These are phyloP conservation scores for Coemansia umbellata DNA, from an alignment of 192 early-diverging fungal genomes.

Conservation along the genomic window DNA sequence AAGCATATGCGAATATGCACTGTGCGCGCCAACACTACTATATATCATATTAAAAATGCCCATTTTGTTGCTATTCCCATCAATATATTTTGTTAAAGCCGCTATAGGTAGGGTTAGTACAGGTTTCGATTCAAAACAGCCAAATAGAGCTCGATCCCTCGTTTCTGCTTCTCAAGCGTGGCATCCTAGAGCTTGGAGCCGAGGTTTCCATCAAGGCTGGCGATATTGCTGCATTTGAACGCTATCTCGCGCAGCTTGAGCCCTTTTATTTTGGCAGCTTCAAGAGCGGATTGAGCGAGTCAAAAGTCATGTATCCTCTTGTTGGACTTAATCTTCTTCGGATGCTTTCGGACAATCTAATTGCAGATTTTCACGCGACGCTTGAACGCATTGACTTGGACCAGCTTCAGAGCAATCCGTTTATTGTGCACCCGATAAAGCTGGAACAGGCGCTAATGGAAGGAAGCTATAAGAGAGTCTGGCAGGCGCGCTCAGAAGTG, in stretches of 20 bases:
- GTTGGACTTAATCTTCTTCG: constrained; percentile 91
- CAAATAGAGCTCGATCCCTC: constrained; percentile 23
- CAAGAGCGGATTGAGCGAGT: constrained; percentile 59
- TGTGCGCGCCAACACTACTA: too few relatives aligned
- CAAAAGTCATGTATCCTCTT: constrained; percentile 80
- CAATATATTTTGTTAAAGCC: background rate
- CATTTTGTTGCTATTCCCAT: background rate
- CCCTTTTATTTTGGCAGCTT: constrained; percentile 74
- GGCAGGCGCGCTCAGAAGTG: constrained; percentile 86
- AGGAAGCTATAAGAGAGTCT: constrained; percentile 95
- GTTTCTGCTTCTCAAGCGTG: constrained; percentile 36
- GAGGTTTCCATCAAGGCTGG: constrained; percentile 79
- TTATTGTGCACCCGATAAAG: constrained; percentile 88
- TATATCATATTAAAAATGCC: too few relatives aligned
- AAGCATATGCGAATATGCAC: background rate
- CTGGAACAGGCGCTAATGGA: constrained; percentile 98
- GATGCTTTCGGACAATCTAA: constrained; percentile 87
- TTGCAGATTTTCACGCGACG: constrained; percentile 99
- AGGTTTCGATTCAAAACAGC: constrained; percentile 29
- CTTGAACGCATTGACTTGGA: constrained; percentile 85
- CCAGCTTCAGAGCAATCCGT: constrained; percentile 73
- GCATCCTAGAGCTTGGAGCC: constrained; percentile 83
- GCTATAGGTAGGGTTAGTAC: constrained; percentile 33
- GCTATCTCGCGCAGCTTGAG: constrained; percentile 90
- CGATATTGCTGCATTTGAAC: constrained; percentile 92